Evolutionary conservation across 2,329 filamentous ascomycete species (phyloP).

Genomic region (Sporothrix pseudoabietina): DNA sequence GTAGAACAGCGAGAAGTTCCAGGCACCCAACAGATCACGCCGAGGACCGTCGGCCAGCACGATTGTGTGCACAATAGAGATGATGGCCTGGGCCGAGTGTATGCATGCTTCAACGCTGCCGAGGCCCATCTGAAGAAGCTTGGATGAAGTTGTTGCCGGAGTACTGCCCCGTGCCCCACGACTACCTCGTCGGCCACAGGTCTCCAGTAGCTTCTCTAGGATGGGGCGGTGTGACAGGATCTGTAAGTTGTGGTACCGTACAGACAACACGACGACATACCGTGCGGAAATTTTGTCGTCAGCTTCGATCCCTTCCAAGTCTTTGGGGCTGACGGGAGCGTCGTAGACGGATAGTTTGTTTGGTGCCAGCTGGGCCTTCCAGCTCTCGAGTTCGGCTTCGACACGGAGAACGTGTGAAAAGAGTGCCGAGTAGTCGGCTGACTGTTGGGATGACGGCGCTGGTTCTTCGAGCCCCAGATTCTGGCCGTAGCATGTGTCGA

Average conservation of each 20-base stretch:
- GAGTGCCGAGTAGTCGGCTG: conserved; percentile 36
- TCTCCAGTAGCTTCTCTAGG: conserved; percentile 36
- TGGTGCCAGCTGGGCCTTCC: conserved; percentile 43
- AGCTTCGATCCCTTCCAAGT: conserved; percentile 25
- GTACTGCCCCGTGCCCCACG: neutral
- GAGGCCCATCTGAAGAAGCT: conserved; percentile 27
- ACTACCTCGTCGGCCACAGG: neutral
- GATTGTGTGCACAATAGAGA: conserved; percentile 24
- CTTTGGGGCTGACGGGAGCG: conserved; percentile 22
- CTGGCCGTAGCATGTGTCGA: conserved; percentile 48
- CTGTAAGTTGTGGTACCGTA: conserved; percentile 42
- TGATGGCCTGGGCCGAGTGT: conserved; percentile 23
- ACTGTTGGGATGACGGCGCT: conserved; percentile 20
- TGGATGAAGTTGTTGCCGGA: conserved; percentile 33
- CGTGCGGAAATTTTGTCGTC: conserved; percentile 19
- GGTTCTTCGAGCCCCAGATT: conserved; percentile 46
- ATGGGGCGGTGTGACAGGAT: conserved; percentile 41
- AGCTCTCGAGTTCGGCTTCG: conserved; percentile 45
- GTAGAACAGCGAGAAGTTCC: conserved; percentile 28
- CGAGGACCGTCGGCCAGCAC: conserved; percentile 9
- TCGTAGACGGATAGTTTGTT: conserved; percentile 32
- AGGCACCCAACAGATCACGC: conserved; percentile 25
- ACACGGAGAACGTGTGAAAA: conserved; percentile 44
- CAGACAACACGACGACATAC: conserved; percentile 43
- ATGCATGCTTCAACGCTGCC: conserved; percentile 20